A percentile compares a stretch with the other conserved stretches of the same genome.
Conservation (phyloP, 2,329 filamentous ascomycete species). For the Fusarium verticillioides region DNA sequence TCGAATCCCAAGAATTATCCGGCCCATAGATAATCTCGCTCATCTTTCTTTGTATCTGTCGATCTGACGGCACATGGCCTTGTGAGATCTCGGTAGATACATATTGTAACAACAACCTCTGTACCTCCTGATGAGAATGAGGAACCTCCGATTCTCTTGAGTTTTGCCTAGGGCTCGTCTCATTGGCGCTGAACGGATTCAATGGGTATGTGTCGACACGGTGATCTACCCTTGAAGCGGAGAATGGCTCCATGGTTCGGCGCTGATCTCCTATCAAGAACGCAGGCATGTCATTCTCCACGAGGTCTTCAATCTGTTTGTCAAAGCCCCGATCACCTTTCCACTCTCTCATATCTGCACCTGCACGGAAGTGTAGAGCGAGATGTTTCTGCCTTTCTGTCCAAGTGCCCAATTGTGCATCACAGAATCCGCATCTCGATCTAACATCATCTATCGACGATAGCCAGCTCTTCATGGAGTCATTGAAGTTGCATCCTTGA, state of each 20-base stretch:
- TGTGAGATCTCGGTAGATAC: neutral
- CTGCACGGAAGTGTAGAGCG: neutral
- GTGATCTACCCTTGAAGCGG: neutral
- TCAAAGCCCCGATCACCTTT: neutral
- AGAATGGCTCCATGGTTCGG: neutral
- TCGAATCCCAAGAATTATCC: neutral
- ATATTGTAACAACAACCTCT: neutral
- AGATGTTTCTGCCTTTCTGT: neutral
- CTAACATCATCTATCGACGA: neutral
- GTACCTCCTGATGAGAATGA: neutral
- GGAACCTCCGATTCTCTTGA: fast-evolving
- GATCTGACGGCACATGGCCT: neutral
- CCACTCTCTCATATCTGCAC: neutral
- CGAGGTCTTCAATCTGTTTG: fast-evolving
- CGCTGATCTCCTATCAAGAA: neutral
- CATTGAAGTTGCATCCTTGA: neutral
- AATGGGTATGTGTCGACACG: fast-evolving
- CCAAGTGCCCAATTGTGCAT: neutral
- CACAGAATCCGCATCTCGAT: neutral
- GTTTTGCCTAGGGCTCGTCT: fast-evolving
- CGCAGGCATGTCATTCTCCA: neutral
- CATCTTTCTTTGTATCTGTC: neutral
- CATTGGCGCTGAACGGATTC: neutral
- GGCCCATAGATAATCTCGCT: neutral
- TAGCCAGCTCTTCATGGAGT: neutral